phyloP scores from a whole-genome alignment of 768 basidiomycete species.

The Suillus bovinus region DNA sequence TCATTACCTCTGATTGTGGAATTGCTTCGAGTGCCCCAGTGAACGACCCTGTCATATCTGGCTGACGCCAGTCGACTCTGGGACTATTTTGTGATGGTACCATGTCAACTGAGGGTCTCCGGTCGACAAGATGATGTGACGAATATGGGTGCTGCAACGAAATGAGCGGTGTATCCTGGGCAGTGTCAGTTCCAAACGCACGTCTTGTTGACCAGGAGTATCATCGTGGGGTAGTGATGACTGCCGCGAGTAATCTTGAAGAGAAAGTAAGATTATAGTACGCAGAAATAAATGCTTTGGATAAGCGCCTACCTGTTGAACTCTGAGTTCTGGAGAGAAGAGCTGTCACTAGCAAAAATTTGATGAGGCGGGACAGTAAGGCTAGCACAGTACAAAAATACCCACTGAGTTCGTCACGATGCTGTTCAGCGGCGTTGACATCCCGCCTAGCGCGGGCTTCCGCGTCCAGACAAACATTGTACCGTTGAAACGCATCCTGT shows the following conservation, averaged over 20 bases:
- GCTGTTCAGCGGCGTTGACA: conserved; percentile 63
- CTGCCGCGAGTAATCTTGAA: conserved; percentile 35
- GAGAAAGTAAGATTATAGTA: conserved; percentile 19
- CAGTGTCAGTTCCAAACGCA: conserved; percentile 25
- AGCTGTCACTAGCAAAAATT: conserved; percentile 31
- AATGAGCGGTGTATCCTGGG: conserved; percentile 21
- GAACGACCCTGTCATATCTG: conserved; percentile 33
- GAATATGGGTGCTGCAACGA: conserved; percentile 26
- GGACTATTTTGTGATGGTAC: conserved; percentile 34
- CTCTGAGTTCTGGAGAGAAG: conserved; percentile 38
- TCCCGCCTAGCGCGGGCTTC: conserved; percentile 68
- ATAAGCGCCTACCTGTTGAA: conserved; percentile 29
- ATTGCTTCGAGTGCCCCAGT: conserved; percentile 29
- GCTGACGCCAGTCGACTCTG: conserved; percentile 35
- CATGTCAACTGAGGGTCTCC: conserved; percentile 33
- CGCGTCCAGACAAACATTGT: conserved; percentile 66
- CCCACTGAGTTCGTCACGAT: conserved; percentile 61
- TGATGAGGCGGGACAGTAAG: conserved; percentile 3
- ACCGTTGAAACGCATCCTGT: conserved; percentile 68
- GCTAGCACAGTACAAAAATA: conserved; percentile 19
- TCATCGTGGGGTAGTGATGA: conserved; percentile 33
- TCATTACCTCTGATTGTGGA: conserved; percentile 35
- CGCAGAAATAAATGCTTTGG: conserved; percentile 9
- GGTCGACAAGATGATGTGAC: conserved; percentile 35
- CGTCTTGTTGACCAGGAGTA: conserved; percentile 33